Conservation (phyloP, 192 early-diverging fungal genomes). For the Linnemannia schmuckeri region DNA sequence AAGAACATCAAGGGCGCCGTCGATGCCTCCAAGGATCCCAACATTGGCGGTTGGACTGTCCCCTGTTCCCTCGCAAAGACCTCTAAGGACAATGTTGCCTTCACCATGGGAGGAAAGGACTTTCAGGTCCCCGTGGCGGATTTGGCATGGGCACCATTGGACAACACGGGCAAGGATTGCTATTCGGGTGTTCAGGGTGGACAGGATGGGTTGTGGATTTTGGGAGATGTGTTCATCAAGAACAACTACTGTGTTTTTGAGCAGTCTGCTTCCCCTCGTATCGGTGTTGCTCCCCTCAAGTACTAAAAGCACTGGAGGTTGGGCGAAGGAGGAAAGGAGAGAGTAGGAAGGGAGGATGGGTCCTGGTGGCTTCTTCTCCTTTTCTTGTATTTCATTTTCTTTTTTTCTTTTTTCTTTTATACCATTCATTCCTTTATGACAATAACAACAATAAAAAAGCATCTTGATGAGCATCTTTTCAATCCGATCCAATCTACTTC, state of each 20-base stretch:
- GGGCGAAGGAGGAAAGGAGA: too few species aligned
- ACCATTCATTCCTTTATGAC: too few species aligned
- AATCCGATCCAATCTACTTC: too few species aligned
- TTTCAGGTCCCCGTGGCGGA: conserved; percentile 49
- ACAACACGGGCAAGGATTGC: background rate
- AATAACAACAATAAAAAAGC: too few species aligned
- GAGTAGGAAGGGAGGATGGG: background rate
- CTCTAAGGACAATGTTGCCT: conserved; percentile 23
- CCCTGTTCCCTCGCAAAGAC: conserved; percentile 11
- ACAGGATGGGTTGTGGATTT: conserved; percentile 52
- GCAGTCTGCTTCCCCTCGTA: conserved; percentile 58
- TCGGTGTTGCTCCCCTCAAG: conserved; percentile 67
- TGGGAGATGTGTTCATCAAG: conserved; percentile 76
- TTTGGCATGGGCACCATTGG: conserved; percentile 34
- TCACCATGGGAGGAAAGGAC: conserved; percentile 49
- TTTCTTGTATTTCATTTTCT: background rate
- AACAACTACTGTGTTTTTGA: conserved; percentile 75
- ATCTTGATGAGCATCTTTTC: too few species aligned
- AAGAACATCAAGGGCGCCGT: conserved; percentile 15
- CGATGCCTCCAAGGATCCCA: conserved; percentile 2
- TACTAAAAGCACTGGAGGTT: background rate
- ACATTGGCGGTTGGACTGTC: conserved; percentile 3
- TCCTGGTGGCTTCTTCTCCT: background rate
- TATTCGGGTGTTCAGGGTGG: conserved; percentile 45
- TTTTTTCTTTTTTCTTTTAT: background rate